These are phyloP conservation scores for Magnaporthiopsis poae DNA, from an alignment of 2,329 filamentous ascomycete genomes.

Conservation along the genomic window DNA sequence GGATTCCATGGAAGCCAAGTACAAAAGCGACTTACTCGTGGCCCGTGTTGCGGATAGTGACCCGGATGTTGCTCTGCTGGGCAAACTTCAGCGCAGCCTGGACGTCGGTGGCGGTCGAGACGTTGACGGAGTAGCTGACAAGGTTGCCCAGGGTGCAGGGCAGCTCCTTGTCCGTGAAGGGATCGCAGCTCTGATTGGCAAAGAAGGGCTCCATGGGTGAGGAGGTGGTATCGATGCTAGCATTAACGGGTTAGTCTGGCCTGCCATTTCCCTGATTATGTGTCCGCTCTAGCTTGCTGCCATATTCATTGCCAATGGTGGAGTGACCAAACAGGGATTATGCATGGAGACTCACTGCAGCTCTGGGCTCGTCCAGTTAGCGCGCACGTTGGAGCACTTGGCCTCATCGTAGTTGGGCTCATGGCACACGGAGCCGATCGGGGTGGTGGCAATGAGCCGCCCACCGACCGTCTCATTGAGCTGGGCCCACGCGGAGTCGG, in stretches of 20 bases:
- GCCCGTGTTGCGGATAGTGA: constrained; percentile 47
- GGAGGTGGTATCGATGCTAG: constrained; percentile 14
- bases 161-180: constrained; percentile 22
- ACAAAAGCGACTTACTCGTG: constrained; percentile 22
- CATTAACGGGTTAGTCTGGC: neutral
- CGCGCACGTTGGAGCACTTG: neutral
- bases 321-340: neutral
- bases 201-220: constrained; percentile 10
- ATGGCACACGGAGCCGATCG: constrained; percentile 10
- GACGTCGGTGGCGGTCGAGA: constrained; percentile 15
- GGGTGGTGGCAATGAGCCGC: constrained; percentile 9
- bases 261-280: neutral
- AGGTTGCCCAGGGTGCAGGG: constrained; percentile 31
- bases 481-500: constrained; percentile 4
- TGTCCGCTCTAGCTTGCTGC: neutral
- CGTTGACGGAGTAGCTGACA: constrained; percentile 22
- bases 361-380: neutral
- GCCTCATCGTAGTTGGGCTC: constrained; percentile 7
- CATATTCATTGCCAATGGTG: too few relatives aligned
- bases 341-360: neutral
- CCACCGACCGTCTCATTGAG: constrained; percentile 11
- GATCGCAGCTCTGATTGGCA: constrained; percentile 19
- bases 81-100: constrained; percentile 31
- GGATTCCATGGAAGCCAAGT: neutral
- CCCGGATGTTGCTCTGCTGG: constrained; percentile 35